Percentiles rank a stretch among this genome's conserved stretches.
Conservation (phyloP, 192 early-diverging fungal genomes). For the Globomyces pollinis-pini region DNA sequence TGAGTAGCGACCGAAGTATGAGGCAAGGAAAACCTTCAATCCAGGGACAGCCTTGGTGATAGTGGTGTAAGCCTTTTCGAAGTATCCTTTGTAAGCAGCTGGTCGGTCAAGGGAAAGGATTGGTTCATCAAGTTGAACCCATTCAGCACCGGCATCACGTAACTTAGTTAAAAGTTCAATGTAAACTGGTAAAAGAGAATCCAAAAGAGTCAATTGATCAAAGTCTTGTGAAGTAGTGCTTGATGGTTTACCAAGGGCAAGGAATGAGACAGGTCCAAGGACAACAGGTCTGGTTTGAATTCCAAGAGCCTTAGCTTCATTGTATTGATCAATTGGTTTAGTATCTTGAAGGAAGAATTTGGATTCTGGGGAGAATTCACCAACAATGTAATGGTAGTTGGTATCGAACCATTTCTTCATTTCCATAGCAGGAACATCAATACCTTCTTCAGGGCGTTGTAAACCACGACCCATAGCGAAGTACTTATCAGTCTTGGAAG, state of each 20-base stretch:
- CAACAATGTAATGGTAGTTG: slow-evolving; percentile 93
- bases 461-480: slow-evolving; percentile 97
- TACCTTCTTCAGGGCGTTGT: slow-evolving; percentile 60
- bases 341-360: slow-evolving; percentile 58
- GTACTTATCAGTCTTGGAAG: slow-evolving; percentile 64
- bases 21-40: slow-evolving; percentile 74
- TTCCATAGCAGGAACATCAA: slow-evolving; percentile 91
- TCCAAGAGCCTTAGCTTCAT: slow-evolving; percentile 85
- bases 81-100: slow-evolving; percentile 42
- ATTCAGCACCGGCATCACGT: slow-evolving; percentile 66
- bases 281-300: slow-evolving; percentile 88
- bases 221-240: slow-evolving; percentile 57
- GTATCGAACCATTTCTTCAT: slow-evolving; percentile 99
- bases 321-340: slow-evolving; percentile 78
- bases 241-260: slow-evolving; percentile 76
- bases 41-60: slow-evolving; percentile 40
- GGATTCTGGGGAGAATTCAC: slow-evolving; percentile 72
- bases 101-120: slow-evolving; percentile 59
- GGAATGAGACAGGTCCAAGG: slow-evolving; percentile 84
- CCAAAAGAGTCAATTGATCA: slow-evolving; percentile 67
- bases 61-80: slow-evolving; percentile 53
- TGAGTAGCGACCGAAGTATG: slow-evolving; percentile 86
- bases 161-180: slow-evolving; percentile 67
- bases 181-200: slow-evolving; percentile 74
- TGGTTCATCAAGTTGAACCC: slow-evolving; percentile 84